phyloP scores from a whole-genome alignment of 345 rosid genomes.

The Lumnitzera littorea region DNA sequence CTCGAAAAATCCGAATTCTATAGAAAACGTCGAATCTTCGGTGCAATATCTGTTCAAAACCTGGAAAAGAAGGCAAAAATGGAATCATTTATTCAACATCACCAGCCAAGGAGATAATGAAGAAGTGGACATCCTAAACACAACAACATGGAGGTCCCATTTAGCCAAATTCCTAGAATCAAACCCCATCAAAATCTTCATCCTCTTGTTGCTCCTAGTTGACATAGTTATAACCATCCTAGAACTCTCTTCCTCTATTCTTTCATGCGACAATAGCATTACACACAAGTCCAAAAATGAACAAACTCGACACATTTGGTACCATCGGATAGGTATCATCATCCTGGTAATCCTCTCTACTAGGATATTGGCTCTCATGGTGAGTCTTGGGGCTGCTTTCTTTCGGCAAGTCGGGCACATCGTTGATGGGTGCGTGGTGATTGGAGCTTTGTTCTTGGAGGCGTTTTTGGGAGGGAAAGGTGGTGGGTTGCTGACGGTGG shows the following conservation, averaged over 20 bases:
- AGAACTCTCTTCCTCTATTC: conserved; percentile 49
- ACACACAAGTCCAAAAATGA: not conserved
- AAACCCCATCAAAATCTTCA: conserved; percentile 20
- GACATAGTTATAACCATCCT: conserved; percentile 48
- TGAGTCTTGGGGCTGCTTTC: conserved; percentile 36
- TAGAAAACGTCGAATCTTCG: conserved; percentile 34
- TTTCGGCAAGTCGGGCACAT: conserved; percentile 41
- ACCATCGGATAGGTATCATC: conserved; percentile 50
- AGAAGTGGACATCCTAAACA: not conserved
- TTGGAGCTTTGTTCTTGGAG: conserved; percentile 51
- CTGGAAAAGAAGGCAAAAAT: conserved; percentile 41
- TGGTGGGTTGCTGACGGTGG: conserved; percentile 57
- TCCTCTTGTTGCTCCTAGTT: conserved; percentile 39
- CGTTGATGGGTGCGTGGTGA: conserved; percentile 40
- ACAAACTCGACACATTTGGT: conserved; percentile 21
- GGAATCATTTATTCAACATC: conserved; percentile 29
- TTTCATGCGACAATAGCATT: conserved; percentile 21
- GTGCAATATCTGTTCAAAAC: conserved; percentile 36
- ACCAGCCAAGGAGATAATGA: not conserved
- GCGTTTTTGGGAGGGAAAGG: conserved; percentile 39
- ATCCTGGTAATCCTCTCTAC: conserved; percentile 42
- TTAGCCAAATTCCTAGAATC: conserved; percentile 39
- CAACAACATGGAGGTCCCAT: conserved; percentile 38
- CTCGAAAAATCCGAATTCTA: conserved; percentile 3
- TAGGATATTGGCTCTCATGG: conserved; percentile 30